Evolutionary conservation across 306 rosid species (phyloP).

Genomic region (Luffa acutangula): DNA sequence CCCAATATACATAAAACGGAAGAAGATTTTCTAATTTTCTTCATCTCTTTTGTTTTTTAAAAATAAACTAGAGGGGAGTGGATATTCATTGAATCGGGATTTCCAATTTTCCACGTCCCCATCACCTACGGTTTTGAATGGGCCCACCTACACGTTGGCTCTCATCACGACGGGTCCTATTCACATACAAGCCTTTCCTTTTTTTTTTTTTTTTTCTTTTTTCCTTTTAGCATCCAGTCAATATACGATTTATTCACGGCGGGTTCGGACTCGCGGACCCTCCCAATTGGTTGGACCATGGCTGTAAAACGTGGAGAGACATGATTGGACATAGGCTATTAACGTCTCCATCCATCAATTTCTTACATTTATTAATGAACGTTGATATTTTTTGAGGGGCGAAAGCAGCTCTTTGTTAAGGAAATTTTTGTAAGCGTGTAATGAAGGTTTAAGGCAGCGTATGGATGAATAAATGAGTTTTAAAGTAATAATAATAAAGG

Average conservation of each 20-base stretch:
- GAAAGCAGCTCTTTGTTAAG: neutral
- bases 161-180: neutral
- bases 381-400: neutral
- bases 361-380: neutral
- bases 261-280: neutral
- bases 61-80: neutral
- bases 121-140: neutral
- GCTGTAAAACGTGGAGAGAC: neutral
- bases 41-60: neutral
- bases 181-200: neutral
- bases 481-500: no score
- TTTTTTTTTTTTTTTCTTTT: neutral
- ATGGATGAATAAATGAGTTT: neutral
- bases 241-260: neutral
- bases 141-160: neutral
- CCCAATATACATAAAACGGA: neutral
- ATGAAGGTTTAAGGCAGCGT: neutral
- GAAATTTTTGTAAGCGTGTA: neutral
- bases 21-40: neutral
- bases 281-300: neutral
- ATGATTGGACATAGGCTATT: neutral
- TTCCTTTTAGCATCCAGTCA: neutral
- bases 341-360: neutral
- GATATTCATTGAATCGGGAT: neutral
- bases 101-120: neutral